Percentiles rank a stretch among this genome's conserved stretches.
phyloP scores from a whole-genome alignment of 2,329 filamentous ascomycete species.

The Aspergillus proliferans region DNA sequence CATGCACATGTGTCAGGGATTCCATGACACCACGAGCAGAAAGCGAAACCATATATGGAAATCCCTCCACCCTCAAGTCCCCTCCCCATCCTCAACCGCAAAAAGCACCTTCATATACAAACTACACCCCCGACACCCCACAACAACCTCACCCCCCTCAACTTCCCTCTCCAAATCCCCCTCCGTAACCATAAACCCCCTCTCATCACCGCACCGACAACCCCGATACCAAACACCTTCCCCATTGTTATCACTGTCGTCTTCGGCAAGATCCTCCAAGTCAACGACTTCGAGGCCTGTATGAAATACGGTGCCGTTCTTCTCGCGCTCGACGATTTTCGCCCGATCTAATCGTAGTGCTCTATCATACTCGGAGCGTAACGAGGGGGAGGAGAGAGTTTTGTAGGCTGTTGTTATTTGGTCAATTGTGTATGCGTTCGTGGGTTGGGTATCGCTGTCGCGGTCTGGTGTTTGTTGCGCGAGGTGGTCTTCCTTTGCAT shows the following conservation, averaged over 20 bases:
- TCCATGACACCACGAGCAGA: too few relatives aligned
- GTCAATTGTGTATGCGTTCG: slow-evolving; percentile 44
- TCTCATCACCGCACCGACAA: slow-evolving; percentile 55
- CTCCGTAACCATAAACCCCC: slow-evolving; percentile 51
- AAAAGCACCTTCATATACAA: slow-evolving; percentile 58
- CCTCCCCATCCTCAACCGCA: slow-evolving; percentile 38
- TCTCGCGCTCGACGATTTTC: slow-evolving; percentile 17
- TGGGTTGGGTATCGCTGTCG: not conserved
- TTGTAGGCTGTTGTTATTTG: slow-evolving; percentile 55
- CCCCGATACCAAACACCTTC: slow-evolving; percentile 46
- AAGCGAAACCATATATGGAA: too few relatives aligned
- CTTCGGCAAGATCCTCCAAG: slow-evolving; percentile 49
- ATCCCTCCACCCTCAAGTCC: not conserved
- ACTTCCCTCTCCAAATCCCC: slow-evolving; percentile 47
- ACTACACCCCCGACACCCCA: slow-evolving; percentile 58
- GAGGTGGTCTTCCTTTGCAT: slow-evolving; percentile 8
- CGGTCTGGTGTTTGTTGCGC: not conserved
- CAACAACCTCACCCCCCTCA: slow-evolving; percentile 50
- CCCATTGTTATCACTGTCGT: slow-evolving; percentile 26
- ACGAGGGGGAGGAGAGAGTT: slow-evolving; percentile 41
- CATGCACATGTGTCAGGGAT: too few relatives aligned
- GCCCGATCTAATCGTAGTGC: slow-evolving; percentile 31
- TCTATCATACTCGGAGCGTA: slow-evolving; percentile 46
- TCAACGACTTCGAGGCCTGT: slow-evolving; percentile 54
- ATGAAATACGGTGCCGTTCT: slow-evolving; percentile 34